Conservation (phyloP, 176 grass and related monocot species). For the Musa beccarii region DNA sequence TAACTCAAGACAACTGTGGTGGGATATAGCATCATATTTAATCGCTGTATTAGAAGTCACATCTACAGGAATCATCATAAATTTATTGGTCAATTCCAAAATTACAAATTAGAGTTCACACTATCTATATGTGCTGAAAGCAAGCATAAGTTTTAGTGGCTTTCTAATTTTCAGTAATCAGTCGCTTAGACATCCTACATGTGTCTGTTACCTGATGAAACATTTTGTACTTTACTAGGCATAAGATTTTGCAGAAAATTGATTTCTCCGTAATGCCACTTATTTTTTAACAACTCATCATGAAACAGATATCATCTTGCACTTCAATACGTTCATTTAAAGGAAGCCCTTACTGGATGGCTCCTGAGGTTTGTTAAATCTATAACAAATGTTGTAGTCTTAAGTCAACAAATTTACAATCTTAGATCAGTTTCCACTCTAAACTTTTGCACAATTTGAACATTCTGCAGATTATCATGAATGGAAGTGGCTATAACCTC, state of each 20-base stretch:
- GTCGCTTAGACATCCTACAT: not conserved
- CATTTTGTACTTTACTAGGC: not conserved
- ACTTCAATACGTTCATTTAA: constrained; percentile 85
- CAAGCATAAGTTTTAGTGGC: not conserved
- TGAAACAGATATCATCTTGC: constrained; percentile 80
- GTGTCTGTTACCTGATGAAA: too few species aligned
- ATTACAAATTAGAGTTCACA: not conserved
- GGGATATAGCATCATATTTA: too few species aligned
- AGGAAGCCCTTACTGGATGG: constrained; percentile 99
- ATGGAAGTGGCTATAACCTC: constrained; percentile 69
- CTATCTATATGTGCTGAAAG: not conserved
- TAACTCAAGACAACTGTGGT: not conserved
- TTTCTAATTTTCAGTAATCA: not conserved
- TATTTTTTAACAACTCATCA: not conserved
- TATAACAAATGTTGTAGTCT: constrained; percentile 8
- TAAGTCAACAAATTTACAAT: not conserved
- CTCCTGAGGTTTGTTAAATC: constrained; percentile 64
- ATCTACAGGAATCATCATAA: not conserved
- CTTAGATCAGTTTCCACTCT: not conserved
- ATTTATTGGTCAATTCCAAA: not conserved
- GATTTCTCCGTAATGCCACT: not conserved
- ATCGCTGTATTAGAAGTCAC: not conserved
- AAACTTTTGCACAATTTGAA: constrained; percentile 1
- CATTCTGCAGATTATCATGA: constrained; percentile 76
- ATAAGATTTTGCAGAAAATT: not conserved